Conservation (phyloP, 208 protist species). For the Polymyxa betae region DNA sequence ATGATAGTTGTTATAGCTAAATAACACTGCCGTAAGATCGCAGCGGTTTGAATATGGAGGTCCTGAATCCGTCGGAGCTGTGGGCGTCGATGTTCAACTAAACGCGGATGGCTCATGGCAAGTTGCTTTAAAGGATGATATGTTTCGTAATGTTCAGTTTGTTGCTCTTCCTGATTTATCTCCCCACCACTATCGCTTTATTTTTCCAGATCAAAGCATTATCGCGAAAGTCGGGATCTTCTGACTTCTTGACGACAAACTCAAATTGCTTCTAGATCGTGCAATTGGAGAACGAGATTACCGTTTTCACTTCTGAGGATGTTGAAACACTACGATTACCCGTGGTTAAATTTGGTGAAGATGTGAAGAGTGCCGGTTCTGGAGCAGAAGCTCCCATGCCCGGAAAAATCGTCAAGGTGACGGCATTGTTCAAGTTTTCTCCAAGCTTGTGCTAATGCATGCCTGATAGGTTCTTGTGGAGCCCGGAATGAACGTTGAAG, state of each 20-base stretch:
- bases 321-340: background rate
- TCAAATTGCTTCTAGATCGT: background rate
- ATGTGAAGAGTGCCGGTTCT: background rate
- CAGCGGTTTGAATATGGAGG: background rate
- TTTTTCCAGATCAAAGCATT: background rate
- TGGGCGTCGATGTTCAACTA: too few relatives aligned
- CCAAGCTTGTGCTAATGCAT: background rate
- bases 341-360: background rate
- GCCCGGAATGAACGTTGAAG: background rate
- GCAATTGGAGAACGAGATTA: background rate
- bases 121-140: background rate
- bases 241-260: background rate
- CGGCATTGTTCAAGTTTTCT: background rate
- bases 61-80: too few relatives aligned
- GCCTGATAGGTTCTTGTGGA: background rate
- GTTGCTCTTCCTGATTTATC: background rate
- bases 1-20: background rate
- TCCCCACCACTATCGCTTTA: background rate
- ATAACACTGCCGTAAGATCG: background rate
- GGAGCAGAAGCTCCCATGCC: slow-evolving; percentile 9
- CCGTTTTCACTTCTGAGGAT: background rate
- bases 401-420: slow-evolving; percentile 26
- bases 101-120: background rate
- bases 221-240: background rate
- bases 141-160: background rate